These are phyloP conservation scores for Amanita fuliginea DNA, from an alignment of 768 basidiomycete species.

Conservation along the genomic window DNA sequence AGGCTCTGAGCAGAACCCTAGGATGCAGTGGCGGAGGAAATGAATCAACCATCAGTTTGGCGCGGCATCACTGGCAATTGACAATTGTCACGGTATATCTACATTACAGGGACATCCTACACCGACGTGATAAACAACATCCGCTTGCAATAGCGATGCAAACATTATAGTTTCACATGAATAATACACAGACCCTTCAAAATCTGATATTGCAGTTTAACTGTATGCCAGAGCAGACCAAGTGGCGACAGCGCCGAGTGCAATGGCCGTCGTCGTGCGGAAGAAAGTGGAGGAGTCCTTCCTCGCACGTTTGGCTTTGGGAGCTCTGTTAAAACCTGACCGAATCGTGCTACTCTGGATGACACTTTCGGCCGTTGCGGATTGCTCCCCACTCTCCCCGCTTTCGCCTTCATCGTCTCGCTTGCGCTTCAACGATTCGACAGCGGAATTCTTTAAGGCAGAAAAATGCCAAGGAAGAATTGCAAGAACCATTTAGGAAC, in stretches of 20 bases:
- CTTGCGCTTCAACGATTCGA: constrained; percentile 51
- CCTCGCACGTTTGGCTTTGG: constrained; percentile 34
- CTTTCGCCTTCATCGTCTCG: constrained; percentile 29
- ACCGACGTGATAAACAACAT: not conserved
- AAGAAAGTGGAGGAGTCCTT: constrained; percentile 31
- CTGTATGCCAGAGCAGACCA: constrained; percentile 68
- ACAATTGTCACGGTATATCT: too few relatives aligned
- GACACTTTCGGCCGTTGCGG: constrained; percentile 8
- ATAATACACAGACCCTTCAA: not conserved
- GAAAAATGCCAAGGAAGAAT: constrained; percentile 5
- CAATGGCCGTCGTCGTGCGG: constrained; percentile 52
- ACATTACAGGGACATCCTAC: not conserved
- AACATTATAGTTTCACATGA: not conserved
- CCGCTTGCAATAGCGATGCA: not conserved
- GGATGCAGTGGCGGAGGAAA: too few relatives aligned
- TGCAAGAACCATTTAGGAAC: constrained; percentile 5
- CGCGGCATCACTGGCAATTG: too few relatives aligned
- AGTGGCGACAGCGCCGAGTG: constrained; percentile 57
- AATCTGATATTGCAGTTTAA: constrained; percentile 17
- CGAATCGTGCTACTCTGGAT: not conserved
- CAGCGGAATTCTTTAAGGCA: constrained; percentile 16
- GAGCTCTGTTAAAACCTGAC: constrained; percentile 9
- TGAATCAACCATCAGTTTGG: too few relatives aligned
- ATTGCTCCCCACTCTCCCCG: constrained; percentile 8
- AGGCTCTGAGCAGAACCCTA: too few relatives aligned